These are phyloP conservation scores for Talaromyces pinophilus DNA, from an alignment of 2,329 filamentous ascomycete species.

Conservation along the genomic window DNA sequence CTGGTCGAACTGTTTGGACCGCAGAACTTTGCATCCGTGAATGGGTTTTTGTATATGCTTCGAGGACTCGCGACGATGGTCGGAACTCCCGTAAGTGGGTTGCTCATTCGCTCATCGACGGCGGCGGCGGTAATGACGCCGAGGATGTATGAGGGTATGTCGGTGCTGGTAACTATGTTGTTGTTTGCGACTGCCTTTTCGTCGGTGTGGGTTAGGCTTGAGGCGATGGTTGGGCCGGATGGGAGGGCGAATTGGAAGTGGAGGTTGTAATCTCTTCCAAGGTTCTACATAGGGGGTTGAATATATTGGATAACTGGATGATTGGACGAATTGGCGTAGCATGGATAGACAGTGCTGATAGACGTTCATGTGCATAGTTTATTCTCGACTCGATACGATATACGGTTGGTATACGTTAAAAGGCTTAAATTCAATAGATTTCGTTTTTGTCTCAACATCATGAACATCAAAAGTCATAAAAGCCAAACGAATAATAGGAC, in stretches of 20 bases:
- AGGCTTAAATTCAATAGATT: background rate
- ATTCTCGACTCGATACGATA: background rate
- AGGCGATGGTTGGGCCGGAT: conserved; percentile 26
- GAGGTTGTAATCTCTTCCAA: background rate
- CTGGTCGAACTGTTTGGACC: conserved; percentile 44
- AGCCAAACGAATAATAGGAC: background rate
- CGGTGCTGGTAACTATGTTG: conserved; percentile 31
- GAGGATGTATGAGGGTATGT: conserved; percentile 30
- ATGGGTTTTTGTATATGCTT: conserved; percentile 44
- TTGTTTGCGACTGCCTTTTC: conserved; percentile 30
- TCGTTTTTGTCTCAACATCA: background rate
- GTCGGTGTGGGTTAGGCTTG: conserved; percentile 32
- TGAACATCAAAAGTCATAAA: background rate
- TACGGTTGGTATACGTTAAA: too few relatives aligned
- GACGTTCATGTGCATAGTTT: background rate
- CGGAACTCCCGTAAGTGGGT: conserved; percentile 40
- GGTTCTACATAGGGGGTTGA: too few relatives aligned
- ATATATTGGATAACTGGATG: too few relatives aligned
- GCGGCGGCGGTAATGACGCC: conserved; percentile 19
- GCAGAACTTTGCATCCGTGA: conserved; percentile 43
- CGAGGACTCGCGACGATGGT: conserved; percentile 41
- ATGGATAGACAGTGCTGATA: background rate
- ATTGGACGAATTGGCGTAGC: background rate
- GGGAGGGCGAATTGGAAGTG: conserved; percentile 17
- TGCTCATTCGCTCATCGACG: conserved; percentile 30